Evolutionary conservation across 257 asterid species (phyloP), one percentile per base, ranked within the genome.

Genomic region (Linaria vulgaris): DNA sequence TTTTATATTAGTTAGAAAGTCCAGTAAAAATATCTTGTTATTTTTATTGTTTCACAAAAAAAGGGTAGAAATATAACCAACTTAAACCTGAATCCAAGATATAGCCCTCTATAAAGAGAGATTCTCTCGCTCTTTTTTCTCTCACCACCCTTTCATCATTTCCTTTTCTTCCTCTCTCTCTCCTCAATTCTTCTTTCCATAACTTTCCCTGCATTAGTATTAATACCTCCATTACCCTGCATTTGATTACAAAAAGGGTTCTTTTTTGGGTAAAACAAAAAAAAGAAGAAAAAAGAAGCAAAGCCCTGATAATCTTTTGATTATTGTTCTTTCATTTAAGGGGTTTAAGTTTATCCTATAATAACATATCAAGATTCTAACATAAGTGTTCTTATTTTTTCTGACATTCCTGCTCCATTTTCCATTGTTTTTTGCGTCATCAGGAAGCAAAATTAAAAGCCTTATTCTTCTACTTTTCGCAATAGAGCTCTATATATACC

Each of bases 371-470:
- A 50, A 59, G 61, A 21, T 48, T 41, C 45, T 67, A 60, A 16
- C 34, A 46, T 17, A 71, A 30, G 0, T 10, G 31, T 38, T 60
- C 69, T 59, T 20, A 49, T 63, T 54, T 69, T 70, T 50, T 82
- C 94, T 82, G 90, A 82, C 95, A 85, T 74, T 67, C 79, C 83
- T 68, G 64, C 92, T 80, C 81, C 72, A 61, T 68, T n/a, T 72
- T 39, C 78, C 80, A 68, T 72, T 64, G 63, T 69, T 76, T n/a
- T 76, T 81, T 76, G 86, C 84, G 78, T 85, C 77, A 37, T 69
- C 25, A 67, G 57, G 69, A 85, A 88, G 88, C 80, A 75, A 66
- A 80, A 78, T 61, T 66, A 37, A 66, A 41, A 78, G 50, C 72
- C 49, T 64, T 69, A 74, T 75, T 83, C 78, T 74, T 72, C 27